These are phyloP conservation scores for Trichoderma brevicompactum DNA, from an alignment of 2,329 filamentous ascomycete genomes.

Conservation along the genomic window DNA sequence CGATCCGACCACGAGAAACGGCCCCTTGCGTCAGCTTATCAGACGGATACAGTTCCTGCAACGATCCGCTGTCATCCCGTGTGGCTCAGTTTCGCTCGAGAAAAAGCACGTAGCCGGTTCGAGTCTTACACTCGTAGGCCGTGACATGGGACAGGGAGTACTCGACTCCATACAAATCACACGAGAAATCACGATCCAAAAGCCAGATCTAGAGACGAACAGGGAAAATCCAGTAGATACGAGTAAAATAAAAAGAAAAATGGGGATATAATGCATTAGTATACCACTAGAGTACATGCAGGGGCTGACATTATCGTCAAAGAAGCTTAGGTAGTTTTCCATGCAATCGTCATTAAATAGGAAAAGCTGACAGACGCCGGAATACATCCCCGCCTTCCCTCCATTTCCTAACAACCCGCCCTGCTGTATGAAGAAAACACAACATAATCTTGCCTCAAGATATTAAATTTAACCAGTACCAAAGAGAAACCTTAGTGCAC, in stretches of 20 bases:
- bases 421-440: slow-evolving; percentile 23
- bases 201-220: too few species aligned
- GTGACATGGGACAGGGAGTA: too few species aligned
- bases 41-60: background rate
- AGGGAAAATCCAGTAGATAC: too few species aligned
- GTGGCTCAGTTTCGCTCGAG: background rate
- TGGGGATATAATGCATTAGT: slow-evolving; percentile 27
- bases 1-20: background rate
- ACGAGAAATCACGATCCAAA: too few species aligned
- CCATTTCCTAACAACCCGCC: slow-evolving; percentile 19
- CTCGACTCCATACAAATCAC: too few species aligned
- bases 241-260: background rate
- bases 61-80: background rate
- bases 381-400: slow-evolving; percentile 2
- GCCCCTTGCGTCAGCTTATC: background rate
- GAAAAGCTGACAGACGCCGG: slow-evolving; percentile 8
- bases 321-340: slow-evolving; percentile 25
- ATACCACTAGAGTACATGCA: slow-evolving; percentile 28
- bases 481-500: slow-evolving; percentile 10
- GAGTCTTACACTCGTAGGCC: too few species aligned
- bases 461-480: slow-evolving; percentile 25
- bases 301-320: slow-evolving; percentile 26
- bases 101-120: too few species aligned
- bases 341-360: slow-evolving; percentile 25
- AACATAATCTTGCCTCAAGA: slow-evolving; percentile 24